Percentiles rank a stretch among this genome's conserved stretches.
Evolutionary conservation across 2,329 filamentous ascomycete species (phyloP).

Genomic region (Aureobasidium sp.): DNA sequence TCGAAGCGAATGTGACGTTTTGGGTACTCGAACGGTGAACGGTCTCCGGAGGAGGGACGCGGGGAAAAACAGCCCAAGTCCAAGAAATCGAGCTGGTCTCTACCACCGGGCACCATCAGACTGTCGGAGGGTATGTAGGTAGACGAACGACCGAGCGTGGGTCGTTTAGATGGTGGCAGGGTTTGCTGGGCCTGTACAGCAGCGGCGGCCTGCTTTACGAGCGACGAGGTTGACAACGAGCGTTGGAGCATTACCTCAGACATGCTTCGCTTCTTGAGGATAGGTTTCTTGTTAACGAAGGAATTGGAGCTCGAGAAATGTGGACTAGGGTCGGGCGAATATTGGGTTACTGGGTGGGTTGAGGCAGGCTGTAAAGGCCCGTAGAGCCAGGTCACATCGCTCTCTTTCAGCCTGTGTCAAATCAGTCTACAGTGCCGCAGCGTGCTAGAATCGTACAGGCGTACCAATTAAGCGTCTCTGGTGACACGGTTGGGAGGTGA

Average conservation of each 20-base stretch:
- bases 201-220: slow-evolving; percentile 81
- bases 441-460: slow-evolving; percentile 25
- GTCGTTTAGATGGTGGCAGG: slow-evolving; percentile 43
- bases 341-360: slow-evolving; percentile 43
- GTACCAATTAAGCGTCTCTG: slow-evolving; percentile 89
- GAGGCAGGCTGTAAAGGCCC: slow-evolving; percentile 75
- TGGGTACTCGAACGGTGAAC: slow-evolving; percentile 53
- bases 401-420: slow-evolving; percentile 75
- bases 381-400: slow-evolving; percentile 95
- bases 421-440: slow-evolving; percentile 23
- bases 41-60: slow-evolving; percentile 54
- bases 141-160: slow-evolving; percentile 45
- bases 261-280: slow-evolving; percentile 92
- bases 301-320: slow-evolving; percentile 55
- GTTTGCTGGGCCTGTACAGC: slow-evolving; percentile 73
- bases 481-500: slow-evolving; percentile 75
- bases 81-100: slow-evolving; percentile 48
- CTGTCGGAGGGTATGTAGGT: slow-evolving; percentile 61
- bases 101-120: slow-evolving; percentile 51
- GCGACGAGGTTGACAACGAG: slow-evolving; percentile 77
- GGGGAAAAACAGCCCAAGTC: slow-evolving; percentile 48
- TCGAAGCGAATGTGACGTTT: slow-evolving; percentile 93
- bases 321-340: slow-evolving; percentile 43
- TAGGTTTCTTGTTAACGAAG: slow-evolving; percentile 76
- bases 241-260: slow-evolving; percentile 90